Evolutionary conservation across 441 rosid species (phyloP).

Genomic region (Brassica hybrid): DNA sequence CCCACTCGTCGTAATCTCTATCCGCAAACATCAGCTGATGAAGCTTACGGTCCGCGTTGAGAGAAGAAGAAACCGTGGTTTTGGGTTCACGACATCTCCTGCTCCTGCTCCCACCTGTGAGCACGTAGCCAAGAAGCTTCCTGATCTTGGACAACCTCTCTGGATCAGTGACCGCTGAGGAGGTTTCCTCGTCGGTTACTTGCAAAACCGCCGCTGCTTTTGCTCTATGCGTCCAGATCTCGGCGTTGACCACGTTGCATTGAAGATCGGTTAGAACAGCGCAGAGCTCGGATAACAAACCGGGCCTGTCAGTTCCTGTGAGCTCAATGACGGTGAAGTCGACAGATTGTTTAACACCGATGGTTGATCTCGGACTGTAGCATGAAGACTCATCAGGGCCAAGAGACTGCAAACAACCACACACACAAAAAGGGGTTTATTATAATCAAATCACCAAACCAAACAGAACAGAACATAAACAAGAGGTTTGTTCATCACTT

Average conservation of each 20-base stretch:
- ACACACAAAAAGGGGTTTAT: conserved; percentile 25
- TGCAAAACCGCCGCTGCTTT: conserved; percentile 89
- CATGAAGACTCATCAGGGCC: conserved; percentile 69
- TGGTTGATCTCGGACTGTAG: conserved; percentile 62
- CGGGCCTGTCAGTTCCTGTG: conserved; percentile 86
- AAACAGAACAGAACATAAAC: not conserved
- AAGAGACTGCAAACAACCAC: conserved; percentile 55
- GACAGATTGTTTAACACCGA: conserved; percentile 64
- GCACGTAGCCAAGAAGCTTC: conserved; percentile 73
- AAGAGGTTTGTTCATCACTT: conserved; percentile 26
- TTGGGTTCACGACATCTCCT: conserved; percentile 67
- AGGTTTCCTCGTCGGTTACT: conserved; percentile 73
- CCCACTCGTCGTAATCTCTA: conserved; percentile 75
- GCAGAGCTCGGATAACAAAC: conserved; percentile 81
- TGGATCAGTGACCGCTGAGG: conserved; percentile 62
- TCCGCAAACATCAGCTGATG: conserved; percentile 96
- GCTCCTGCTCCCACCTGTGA: conserved; percentile 66
- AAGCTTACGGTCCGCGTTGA: conserved; percentile 79
- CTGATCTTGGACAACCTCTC: conserved; percentile 66
- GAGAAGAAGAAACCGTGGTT: conserved; percentile 62
- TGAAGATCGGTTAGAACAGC: conserved; percentile 82
- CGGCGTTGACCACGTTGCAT: conserved; percentile 83
- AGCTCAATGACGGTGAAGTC: conserved; percentile 81
- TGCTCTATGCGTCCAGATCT: conserved; percentile 90
- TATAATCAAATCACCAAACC: conserved; percentile 20